Conservation (phyloP, 2,329 filamentous ascomycete genomes). For the Microdochium bolleyi region DNA sequence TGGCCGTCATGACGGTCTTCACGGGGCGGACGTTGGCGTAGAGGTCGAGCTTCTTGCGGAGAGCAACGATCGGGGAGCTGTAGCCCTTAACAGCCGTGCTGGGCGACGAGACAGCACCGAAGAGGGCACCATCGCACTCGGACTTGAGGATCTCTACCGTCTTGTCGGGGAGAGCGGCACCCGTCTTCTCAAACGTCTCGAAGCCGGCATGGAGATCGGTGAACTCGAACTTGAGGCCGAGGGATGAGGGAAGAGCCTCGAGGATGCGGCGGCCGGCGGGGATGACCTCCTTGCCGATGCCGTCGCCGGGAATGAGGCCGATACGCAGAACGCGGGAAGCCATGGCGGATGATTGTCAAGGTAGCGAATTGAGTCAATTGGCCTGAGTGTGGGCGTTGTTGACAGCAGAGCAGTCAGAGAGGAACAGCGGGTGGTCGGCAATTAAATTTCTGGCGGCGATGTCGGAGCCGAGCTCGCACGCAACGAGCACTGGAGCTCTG, state of each 20-base stretch:
- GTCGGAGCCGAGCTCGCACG: background rate
- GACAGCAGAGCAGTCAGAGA: background rate
- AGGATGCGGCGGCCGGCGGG: slow-evolving; percentile 86
- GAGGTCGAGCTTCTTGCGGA: slow-evolving; percentile 89
- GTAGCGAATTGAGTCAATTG: slow-evolving; percentile 21
- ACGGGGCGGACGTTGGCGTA: slow-evolving; percentile 98
- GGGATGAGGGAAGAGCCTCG: slow-evolving; percentile 84
- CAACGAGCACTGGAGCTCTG: background rate
- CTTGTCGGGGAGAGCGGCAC: slow-evolving; percentile 78
- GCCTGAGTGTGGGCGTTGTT: slow-evolving; percentile 1
- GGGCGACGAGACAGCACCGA: slow-evolving; percentile 91
- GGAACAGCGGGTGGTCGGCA: background rate
- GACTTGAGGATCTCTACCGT: slow-evolving; percentile 83
- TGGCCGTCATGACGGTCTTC: slow-evolving; percentile 64
- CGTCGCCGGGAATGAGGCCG: slow-evolving; percentile 93
- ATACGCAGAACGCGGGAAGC: slow-evolving; percentile 60
- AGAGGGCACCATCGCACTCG: slow-evolving; percentile 93
- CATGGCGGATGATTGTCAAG: slow-evolving; percentile 28
- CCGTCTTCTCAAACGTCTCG: slow-evolving; percentile 86
- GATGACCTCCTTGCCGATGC: slow-evolving; percentile 97
- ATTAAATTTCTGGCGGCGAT: background rate
- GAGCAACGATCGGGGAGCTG: slow-evolving; percentile 90
- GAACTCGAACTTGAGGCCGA: slow-evolving; percentile 90
- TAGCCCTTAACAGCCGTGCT: slow-evolving; percentile 88
- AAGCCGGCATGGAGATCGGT: slow-evolving; percentile 89